Base-by-base conservation (phyloP, 331 rosid species). In the Erythrophleum ivorense region DNA sequence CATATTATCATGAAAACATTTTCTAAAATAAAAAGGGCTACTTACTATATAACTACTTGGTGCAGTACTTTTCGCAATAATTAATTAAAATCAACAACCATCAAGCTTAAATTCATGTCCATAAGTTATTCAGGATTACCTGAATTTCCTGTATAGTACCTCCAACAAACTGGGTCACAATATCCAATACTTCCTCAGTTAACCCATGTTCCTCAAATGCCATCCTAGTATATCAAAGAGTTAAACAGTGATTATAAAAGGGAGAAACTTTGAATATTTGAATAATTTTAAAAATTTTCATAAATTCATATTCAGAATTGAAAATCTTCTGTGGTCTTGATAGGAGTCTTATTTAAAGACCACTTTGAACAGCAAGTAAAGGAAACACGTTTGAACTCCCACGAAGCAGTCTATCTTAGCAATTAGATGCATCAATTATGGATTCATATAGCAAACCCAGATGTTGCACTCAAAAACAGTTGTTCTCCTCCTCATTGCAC, bases 171-270 rank as follows among this genome's bases (percentile, higher is more conserved):
- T 91, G 89, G 82, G 92, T 88, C 78, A 95, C 91, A 84, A 71
- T 60, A 65, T 90, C 84, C 82, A 88, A 72, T 18, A 92, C 93
- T 82, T 95, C 96, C 80, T 93, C 94, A 31, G 85, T 89, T 77
- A 84, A n/a, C 71, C 98, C 99, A 85, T 95, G 88, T 86, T 95
- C 97, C 86, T 87, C 89, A 83, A 91, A 83, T 78, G 94, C 90
- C 88, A 86, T 88, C 93, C 99, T 95, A 89, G 73, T 48, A 86
- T 83, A 90, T 63, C 76, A 71, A 81, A 85, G 63, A 82, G n/a
- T 59, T 34, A 74, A 78, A 81, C 52, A 66, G 3, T 40, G 76
- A 58, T 81, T 87, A 41, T 40, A 76, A 73, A 65, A 81, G 34
- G 71, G 78, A 77, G 36, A 70, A 77, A 70, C 48, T 62, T 45